Evolutionary conservation across 2,329 filamentous ascomycete species (phyloP).

Genomic region (Myriangium duriaei): DNA sequence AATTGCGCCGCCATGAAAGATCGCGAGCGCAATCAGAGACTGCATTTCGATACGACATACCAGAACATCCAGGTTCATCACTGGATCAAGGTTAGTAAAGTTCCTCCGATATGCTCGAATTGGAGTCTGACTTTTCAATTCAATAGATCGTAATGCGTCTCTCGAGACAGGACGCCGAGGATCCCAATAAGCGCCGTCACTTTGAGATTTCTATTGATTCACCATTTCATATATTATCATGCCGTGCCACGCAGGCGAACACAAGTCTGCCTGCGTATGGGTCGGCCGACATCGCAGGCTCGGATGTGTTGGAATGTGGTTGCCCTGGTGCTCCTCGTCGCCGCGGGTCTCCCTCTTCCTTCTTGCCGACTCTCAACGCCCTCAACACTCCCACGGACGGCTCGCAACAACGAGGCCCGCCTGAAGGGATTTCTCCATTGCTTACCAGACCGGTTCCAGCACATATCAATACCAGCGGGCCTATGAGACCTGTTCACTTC

Average conservation of each 20-base stretch:
- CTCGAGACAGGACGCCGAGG: constrained; percentile 67
- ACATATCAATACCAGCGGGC: constrained; percentile 29
- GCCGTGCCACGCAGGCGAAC: constrained; percentile 83
- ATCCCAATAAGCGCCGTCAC: constrained; percentile 68
- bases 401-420: constrained; percentile 21
- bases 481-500: constrained; percentile 65
- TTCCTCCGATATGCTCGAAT: neutral
- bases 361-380: constrained; percentile 47
- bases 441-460: constrained; percentile 40
- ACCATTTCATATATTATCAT: constrained; percentile 84
- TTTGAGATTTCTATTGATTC: constrained; percentile 97
- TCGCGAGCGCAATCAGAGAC: constrained; percentile 50
- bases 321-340: constrained; percentile 52
- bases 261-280: constrained; percentile 75
- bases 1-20: constrained; percentile 74
- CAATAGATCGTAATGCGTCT: constrained; percentile 78
- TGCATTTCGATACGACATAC: constrained; percentile 88
- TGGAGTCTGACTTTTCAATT: constrained; percentile 6
- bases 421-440: constrained; percentile 27
- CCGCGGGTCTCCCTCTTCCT: constrained; percentile 35
- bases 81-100: constrained; percentile 74
- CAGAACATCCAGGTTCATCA: constrained; percentile 89
- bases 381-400: constrained; percentile 26
- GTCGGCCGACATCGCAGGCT: constrained; percentile 31
- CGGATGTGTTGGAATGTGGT: constrained; percentile 41